Conservation (phyloP, 176 grass and related monocot species). For the Carex cristatella region DNA sequence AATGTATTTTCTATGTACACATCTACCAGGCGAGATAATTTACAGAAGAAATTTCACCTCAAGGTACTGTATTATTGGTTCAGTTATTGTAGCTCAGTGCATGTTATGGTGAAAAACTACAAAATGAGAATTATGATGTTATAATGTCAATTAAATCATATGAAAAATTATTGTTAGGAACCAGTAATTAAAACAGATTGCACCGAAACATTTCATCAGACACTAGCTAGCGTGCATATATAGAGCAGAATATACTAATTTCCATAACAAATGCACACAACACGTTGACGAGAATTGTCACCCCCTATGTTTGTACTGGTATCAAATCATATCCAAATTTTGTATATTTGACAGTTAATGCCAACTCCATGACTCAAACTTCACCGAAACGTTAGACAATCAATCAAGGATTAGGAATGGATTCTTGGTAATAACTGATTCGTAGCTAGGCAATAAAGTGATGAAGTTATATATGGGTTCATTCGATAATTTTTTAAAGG, state of each 20-base stretch:
- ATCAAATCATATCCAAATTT: background rate
- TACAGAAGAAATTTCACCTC: constrained; percentile 91
- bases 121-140: background rate
- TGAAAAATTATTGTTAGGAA: background rate
- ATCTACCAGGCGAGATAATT: constrained; percentile 52
- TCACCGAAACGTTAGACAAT: background rate
- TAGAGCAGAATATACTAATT: background rate
- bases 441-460: background rate
- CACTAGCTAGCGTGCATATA: background rate
- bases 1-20: constrained; percentile 67
- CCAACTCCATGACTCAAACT: background rate
- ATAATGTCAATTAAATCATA: background rate
- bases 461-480: background rate
- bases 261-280: too few species aligned
- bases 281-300: too few species aligned
- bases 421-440: background rate
- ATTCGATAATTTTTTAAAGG: background rate
- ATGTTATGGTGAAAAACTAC: background rate
- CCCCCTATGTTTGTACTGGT: background rate
- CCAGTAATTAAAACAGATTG: background rate
- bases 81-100: background rate
- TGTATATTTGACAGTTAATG: background rate
- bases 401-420: background rate
- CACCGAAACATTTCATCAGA: background rate
- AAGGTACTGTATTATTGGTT: constrained; percentile 35